Base-by-base conservation (phyloP, 805 yeast species). In the Candida quercuum region DNA sequence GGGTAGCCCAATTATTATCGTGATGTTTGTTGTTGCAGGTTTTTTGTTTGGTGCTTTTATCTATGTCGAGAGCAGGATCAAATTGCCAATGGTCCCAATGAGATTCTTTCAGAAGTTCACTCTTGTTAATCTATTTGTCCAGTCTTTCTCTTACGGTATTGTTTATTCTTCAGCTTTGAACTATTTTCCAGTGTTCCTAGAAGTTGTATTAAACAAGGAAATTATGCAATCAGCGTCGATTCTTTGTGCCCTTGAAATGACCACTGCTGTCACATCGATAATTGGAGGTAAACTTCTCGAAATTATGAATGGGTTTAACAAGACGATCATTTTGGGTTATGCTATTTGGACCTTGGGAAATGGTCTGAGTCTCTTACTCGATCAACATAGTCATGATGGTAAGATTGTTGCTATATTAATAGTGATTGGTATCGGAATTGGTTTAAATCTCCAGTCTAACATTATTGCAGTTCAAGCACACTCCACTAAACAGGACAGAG, bases 381-480 rank as follows among this genome's bases (percentile, higher is more conserved):
- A 61, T 52, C 50, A 51, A 26, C 45, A 50, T 4, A 36, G 58
- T 6, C 51, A 63, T 7, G 46, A 46, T 13, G 60, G 52, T 3
- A 64, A 58, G 1, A 59, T 66, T 28, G 59, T 53, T 4, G 50
- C 64, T 5, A 56, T 66, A 1, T 40, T 67, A 25, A 19, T 57
- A 26, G 20, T 71, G 35, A 51, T 58, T 31, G 74, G 77, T 12
- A 33, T 54, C 15, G 76, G 79, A 0, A 60, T 67, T 10, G 82
- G 55, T 2, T 37, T 43, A 14, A 47, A 40, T 1, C 41, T 51
- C n/a, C 52, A 47, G 22, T 49, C 57, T 2, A 42, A 51, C 4
- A 38, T 50, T 10, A 65, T 76, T 12, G 81, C 78, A 0, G 65
- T 70, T 10, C 82, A 76, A 47, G 78, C 79, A 1, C 76, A 74